Evolutionary conservation across 306 rosid genomes (phyloP).

Genomic region (Herpetospermum pedunculosum): DNA sequence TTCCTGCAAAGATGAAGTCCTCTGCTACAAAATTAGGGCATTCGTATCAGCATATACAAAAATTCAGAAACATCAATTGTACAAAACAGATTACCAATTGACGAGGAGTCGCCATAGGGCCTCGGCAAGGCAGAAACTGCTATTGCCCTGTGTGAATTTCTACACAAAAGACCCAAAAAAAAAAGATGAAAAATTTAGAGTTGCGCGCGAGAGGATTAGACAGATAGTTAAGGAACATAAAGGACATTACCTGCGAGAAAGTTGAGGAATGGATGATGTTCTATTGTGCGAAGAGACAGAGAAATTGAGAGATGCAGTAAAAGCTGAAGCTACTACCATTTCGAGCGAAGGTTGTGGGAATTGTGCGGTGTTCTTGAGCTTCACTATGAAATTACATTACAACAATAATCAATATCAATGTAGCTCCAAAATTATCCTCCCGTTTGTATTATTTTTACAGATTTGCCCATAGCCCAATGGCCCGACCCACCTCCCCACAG

Average conservation of each 20-base stretch:
- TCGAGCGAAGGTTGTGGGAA: background rate
- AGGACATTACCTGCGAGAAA: conserved; percentile 31
- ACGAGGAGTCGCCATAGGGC: conserved; percentile 34
- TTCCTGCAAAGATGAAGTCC: background rate
- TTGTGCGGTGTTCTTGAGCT: background rate
- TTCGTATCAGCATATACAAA: background rate
- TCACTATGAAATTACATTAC: background rate
- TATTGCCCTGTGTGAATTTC: conserved; percentile 31
- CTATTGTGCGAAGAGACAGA: conserved; percentile 36
- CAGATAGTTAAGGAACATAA: background rate
- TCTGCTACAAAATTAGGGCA: background rate
- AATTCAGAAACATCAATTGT: background rate
- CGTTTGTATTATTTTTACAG: background rate
- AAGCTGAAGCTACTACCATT: conserved; percentile 48
- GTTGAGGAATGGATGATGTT: conserved; percentile 20
- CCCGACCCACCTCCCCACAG: background rate
- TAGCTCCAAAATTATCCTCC: background rate
- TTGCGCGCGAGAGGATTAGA: background rate
- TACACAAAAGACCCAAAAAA: conserved; percentile 8
- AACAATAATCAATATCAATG: background rate
- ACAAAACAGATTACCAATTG: conserved; percentile 32
- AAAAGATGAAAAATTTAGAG: background rate
- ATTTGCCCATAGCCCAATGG: background rate
- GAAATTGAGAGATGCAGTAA: conserved; percentile 48
- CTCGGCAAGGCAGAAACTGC: conserved; percentile 41